A percentile compares a stretch with the other conserved stretches of the same genome.
Conservation (phyloP, 495 filamentous ascomycete species). For the Cercophora newfieldiana region DNA sequence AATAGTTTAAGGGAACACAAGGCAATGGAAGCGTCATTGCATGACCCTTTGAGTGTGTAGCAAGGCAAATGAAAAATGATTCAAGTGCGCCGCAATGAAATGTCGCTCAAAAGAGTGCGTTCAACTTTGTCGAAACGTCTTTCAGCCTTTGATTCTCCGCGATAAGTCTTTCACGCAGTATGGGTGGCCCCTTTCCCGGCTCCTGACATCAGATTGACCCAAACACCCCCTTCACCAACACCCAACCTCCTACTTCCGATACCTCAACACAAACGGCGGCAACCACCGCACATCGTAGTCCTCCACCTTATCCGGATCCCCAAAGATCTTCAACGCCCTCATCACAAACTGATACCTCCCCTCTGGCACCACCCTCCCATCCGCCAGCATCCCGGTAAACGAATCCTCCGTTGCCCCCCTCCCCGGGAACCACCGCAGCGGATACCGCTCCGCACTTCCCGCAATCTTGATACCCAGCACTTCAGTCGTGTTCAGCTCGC, state of each 20-base stretch:
- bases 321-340: conserved; percentile 39
- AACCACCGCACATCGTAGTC: conserved; percentile 31
- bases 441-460: conserved; percentile 30
- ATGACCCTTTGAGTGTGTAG: no score
- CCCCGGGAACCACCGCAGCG: conserved; percentile 36
- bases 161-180: background rate
- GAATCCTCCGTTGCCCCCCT: conserved; percentile 18
- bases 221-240: background rate
- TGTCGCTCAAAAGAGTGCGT: no score
- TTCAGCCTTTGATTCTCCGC: no score
- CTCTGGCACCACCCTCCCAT: conserved; percentile 36
- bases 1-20: no score
- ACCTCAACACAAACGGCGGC: background rate
- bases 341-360: conserved; percentile 41
- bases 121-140: no score
- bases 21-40: no score
- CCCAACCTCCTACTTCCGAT: background rate
- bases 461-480: conserved; percentile 38
- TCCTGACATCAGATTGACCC: no score
- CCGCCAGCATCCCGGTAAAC: conserved; percentile 40
- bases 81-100: no score
- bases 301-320: conserved; percentile 25
- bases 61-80: no score
- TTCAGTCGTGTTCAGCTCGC: conserved; percentile 18
- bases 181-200: no score